Conservation (phyloP, 441 rosid species). For the Capsella rubella region DNA sequence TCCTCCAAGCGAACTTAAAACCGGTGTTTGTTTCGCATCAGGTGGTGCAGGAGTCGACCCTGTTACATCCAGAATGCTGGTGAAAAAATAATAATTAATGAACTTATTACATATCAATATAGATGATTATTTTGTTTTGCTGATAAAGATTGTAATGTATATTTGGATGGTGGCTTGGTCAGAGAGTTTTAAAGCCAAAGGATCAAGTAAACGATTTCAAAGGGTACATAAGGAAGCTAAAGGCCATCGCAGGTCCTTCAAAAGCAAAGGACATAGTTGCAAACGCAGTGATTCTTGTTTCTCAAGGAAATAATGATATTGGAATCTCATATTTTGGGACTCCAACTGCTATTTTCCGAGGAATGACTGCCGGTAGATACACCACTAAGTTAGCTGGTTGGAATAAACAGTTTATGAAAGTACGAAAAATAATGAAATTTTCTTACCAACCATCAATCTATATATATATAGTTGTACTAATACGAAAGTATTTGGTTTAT, state of each 20-base stretch:
- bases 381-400: constrained; percentile 31
- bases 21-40: constrained; percentile 88
- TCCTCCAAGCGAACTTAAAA: constrained; percentile 59
- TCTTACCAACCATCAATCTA: neutral
- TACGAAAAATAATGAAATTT: neutral
- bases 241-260: constrained; percentile 52
- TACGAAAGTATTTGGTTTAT: neutral
- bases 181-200: constrained; percentile 46
- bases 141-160: neutral
- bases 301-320: constrained; percentile 47
- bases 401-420: constrained; percentile 46
- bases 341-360: neutral
- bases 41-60: constrained; percentile 86
- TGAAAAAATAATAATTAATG: neutral
- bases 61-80: constrained; percentile 53
- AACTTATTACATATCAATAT: constrained; percentile 18
- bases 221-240: constrained; percentile 60
- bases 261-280: constrained; percentile 44
- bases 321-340: constrained; percentile 32
- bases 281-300: constrained; percentile 49
- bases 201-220: constrained; percentile 60
- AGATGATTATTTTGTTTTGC: neutral
- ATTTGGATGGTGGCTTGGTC: constrained; percentile 19
- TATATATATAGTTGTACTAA: neutral
- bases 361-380: neutral